These are phyloP conservation scores for Colletotrichum sidae DNA, from an alignment of 2,329 filamentous ascomycete genomes.

Conservation along the genomic window DNA sequence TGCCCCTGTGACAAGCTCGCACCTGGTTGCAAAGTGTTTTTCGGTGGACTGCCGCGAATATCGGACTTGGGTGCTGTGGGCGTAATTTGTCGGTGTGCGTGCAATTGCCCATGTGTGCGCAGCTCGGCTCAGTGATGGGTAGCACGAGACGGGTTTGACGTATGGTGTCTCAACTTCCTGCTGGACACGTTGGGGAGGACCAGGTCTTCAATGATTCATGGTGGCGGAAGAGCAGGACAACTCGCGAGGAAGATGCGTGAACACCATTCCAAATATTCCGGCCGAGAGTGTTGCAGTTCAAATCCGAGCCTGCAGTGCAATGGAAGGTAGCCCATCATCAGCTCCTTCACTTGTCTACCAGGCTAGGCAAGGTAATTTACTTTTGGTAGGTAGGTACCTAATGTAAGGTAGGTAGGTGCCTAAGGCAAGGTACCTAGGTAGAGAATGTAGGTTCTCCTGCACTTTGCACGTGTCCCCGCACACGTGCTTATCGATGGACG, in stretches of 20 bases:
- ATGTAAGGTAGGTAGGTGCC: no score
- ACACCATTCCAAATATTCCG: slow-evolving; percentile 11
- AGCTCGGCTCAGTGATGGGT: neutral
- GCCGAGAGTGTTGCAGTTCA: slow-evolving; percentile 4
- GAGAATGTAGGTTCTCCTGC: no score
- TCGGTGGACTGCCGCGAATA: slow-evolving; percentile 5
- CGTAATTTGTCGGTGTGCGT: neutral
- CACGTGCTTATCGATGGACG: slow-evolving; percentile 20
- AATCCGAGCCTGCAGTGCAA: neutral
- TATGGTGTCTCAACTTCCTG: no score
- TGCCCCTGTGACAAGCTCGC: slow-evolving; percentile 25
- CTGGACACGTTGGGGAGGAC: no score
- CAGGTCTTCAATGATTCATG: neutral
- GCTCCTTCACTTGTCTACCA: no score
- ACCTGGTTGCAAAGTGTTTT: slow-evolving; percentile 7
- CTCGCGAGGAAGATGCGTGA: slow-evolving; percentile 7
- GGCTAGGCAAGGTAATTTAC: no score
- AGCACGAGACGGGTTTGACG: no score
- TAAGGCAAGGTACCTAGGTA: no score
- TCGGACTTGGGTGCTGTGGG: neutral
- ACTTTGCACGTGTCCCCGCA: neutral
- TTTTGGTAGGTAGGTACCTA: no score
- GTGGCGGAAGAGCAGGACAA: neutral
- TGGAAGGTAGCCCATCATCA: no score
- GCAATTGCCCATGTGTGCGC: slow-evolving; percentile 15